These are phyloP conservation scores for Scheffersomyces coipomensis DNA, from an alignment of 805 yeast species.

Conservation along the genomic window DNA sequence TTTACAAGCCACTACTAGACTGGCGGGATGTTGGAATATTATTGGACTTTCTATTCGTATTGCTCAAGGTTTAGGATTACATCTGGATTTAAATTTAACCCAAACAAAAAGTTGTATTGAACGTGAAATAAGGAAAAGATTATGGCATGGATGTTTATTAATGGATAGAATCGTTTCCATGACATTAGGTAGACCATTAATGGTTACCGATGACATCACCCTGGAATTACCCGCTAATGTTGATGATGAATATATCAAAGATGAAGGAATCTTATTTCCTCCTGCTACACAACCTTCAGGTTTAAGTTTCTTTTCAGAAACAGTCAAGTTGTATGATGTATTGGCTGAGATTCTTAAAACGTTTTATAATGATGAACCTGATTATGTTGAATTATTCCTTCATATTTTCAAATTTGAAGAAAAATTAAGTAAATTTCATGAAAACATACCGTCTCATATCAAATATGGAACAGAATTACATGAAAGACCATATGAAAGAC, in stretches of 20 bases:
- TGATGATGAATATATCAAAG: constrained; percentile 16
- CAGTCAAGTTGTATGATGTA: constrained; percentile 14
- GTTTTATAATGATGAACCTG: constrained; percentile 9
- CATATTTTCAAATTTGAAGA: constrained; percentile 9
- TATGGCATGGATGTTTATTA: constrained; percentile 23
- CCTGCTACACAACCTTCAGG: constrained; percentile 11
- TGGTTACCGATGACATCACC: constrained; percentile 13
- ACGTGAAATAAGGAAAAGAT: constrained; percentile 17
- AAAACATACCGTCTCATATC: constrained; percentile 6
- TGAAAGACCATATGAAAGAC: constrained; percentile 8
- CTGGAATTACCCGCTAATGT: constrained; percentile 13
- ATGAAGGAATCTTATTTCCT: constrained; percentile 5
- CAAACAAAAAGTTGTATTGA: constrained; percentile 10
- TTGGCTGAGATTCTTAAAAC: constrained; percentile 14
- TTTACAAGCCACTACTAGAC: constrained; percentile 19
- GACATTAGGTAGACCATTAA: constrained; percentile 23
- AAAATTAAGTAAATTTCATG: constrained; percentile 6
- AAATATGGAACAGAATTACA: constrained; percentile 4
- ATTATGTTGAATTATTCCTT: constrained; percentile 5
- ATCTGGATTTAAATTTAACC: constrained; percentile 6
- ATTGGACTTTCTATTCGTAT: constrained; percentile 10
- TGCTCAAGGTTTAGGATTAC: constrained; percentile 12
- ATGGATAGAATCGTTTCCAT: constrained; percentile 20
- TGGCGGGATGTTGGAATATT: constrained; percentile 18
- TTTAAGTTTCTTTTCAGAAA: constrained; percentile 14